Evolutionary conservation across 768 basidiomycete genomes (phyloP), one percentile per base, ranked within the genome.

Genomic region (Boletus fagicola): DNA sequence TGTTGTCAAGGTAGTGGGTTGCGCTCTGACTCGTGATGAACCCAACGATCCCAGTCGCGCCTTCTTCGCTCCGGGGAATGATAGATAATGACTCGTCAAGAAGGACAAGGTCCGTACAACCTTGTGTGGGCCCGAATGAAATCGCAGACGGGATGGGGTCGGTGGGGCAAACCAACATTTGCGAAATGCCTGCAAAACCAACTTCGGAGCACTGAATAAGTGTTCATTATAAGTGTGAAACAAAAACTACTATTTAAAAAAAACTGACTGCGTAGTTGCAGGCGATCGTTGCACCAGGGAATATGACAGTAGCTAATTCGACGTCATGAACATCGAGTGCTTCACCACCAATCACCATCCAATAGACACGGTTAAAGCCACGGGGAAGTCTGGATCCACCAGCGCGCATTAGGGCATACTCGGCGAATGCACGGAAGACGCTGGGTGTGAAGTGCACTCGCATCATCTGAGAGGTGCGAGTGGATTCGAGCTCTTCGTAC

Each of bases 291-390:
- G 60, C 46, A 11, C 54, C 50, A 5, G 60, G 60, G 36, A 61
- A 61, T n/a, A 57, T 51, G 40, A 38, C 6, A 9, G 54, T 62
- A n/a, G 54, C 60, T 24, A 62, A 31, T 39, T 57, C 60, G 30
- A 61, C 15, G 42, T 61, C 60, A 39, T 35, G 54, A 42, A 36
- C 18, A 30, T 62, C 44, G 1, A 61, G 60, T 20, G 40, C 20
- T 51, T 62, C 60, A 16, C 60, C 60, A 15, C 60, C 60, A n/a
- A 62, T 62, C 18, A 62, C 60, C 40, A 61, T 7, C 60, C 60
- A 61, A 44, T 62, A 57, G 22, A 61, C 60, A 24, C 60, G 60
- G 24, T 62, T 61, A 8, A 61, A 62, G 1, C 60, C 60, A 39
- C 60, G 60, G 24, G 60, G 60, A 16, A 61, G 35, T 30, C 60